Evolutionary conservation across 306 rosid genomes (phyloP).

Genomic region (Castanea sativa): DNA sequence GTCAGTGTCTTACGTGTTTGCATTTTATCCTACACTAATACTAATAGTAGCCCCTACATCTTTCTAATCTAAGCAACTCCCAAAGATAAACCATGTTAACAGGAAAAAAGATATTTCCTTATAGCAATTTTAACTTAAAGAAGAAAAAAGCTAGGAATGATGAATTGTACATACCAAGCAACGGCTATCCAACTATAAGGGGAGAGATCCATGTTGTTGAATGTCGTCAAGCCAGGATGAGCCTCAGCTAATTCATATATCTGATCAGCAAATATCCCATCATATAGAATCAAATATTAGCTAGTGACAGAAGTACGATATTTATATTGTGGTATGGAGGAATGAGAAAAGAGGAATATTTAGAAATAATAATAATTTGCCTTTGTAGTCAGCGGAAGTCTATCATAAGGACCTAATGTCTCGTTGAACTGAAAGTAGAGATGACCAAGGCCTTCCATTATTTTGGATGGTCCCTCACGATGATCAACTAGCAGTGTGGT

Average conservation of each 20-base stretch:
- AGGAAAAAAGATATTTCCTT: no score
- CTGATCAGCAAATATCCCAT: constrained; percentile 7
- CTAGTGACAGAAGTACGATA: background rate
- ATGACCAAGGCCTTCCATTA: constrained; percentile 1
- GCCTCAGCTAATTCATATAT: constrained; percentile 17
- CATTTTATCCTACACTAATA: no score
- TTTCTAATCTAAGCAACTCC: no score
- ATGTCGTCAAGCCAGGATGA: constrained; percentile 17
- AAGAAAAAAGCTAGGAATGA: background rate
- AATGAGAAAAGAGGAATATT: background rate
- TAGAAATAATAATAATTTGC: background rate
- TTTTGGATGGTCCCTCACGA: background rate
- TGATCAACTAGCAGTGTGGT: background rate
- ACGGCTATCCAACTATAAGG: constrained; percentile 30
- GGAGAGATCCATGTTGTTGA: constrained; percentile 20
- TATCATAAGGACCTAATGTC: constrained; percentile 15
- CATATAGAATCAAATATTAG: background rate
- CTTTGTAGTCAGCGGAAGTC: constrained; percentile 19
- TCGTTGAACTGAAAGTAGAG: constrained; percentile 27
- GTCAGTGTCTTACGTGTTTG: no score
- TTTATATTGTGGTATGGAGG: background rate
- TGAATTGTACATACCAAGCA: constrained; percentile 22
- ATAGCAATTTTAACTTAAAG: no score
- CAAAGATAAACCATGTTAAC: no score
- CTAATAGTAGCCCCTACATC: no score